Evolutionary conservation across 768 basidiomycete genomes (phyloP).

Genomic region (Rhodotorula sphaerocarpa): DNA sequence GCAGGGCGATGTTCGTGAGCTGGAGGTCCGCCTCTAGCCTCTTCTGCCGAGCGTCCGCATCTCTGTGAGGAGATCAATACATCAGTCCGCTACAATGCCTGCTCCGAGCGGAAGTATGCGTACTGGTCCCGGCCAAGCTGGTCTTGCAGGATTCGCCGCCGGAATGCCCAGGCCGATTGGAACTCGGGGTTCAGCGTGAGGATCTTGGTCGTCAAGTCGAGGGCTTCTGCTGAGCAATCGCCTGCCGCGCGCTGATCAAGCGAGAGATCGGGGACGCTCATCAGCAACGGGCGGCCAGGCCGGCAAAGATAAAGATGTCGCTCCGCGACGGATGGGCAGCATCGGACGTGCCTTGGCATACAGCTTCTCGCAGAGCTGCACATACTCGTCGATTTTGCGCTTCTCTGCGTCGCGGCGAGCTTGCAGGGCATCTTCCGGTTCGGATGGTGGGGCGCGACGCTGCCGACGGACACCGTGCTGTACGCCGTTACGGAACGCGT

Average conservation of each 20-base stretch:
- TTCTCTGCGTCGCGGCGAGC: too few species aligned
- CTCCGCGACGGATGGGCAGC: too few species aligned
- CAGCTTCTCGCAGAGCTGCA: too few species aligned
- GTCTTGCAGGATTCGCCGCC: constrained; percentile 65
- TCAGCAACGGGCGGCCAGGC: too few species aligned
- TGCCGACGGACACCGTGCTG: too few species aligned
- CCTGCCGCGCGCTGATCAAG: constrained; percentile 59
- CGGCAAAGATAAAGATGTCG: too few species aligned
- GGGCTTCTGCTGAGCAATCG: constrained; percentile 66
- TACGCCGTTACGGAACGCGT: too few species aligned
- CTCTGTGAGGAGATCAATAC: constrained; percentile 44
- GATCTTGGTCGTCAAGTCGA: constrained; percentile 65
- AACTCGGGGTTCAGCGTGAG: constrained; percentile 87
- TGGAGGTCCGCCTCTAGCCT: constrained; percentile 64
- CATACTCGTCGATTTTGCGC: too few species aligned
- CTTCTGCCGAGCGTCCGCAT: constrained; percentile 56
- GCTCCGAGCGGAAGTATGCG: constrained; percentile 5
- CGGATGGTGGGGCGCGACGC: too few species aligned
- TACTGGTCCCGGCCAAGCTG: constrained; percentile 46
- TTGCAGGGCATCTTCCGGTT: too few species aligned
- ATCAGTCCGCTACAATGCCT: too few species aligned
- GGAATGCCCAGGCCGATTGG: constrained; percentile 93
- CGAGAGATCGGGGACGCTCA: background rate
- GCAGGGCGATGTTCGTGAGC: constrained; percentile 71
- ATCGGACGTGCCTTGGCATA: too few species aligned